These are phyloP conservation scores for Trichosporon ovoides DNA, from an alignment of 1,284 basidiomycete genomes.

Conservation along the genomic window DNA sequence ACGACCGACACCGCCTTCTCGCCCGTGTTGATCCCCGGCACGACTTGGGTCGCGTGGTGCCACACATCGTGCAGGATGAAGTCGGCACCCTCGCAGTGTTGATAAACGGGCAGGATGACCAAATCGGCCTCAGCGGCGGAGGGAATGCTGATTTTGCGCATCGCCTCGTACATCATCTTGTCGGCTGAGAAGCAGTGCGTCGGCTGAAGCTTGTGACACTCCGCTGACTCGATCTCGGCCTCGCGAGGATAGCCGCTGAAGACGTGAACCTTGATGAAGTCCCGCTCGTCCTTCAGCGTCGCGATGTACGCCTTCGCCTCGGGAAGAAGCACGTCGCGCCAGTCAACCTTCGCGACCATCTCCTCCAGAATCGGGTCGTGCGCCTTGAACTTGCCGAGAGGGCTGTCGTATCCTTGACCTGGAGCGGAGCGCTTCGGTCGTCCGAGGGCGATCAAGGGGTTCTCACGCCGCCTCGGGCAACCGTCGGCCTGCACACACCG, in stretches of 20 bases:
- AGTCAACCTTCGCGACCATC: constrained; percentile 30
- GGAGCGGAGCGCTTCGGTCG: constrained; percentile 10
- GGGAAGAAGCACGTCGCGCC: constrained; percentile 44
- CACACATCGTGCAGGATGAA: constrained; percentile 47
- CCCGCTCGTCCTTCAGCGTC: constrained; percentile 25
- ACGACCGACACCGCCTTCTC: constrained; percentile 41
- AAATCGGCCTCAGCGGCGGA: constrained; percentile 50
- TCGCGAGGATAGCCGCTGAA: constrained; percentile 36
- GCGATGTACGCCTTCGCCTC: constrained; percentile 34
- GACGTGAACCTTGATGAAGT: constrained; percentile 45
- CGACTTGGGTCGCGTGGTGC: constrained; percentile 36
- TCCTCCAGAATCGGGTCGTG: constrained; percentile 28
- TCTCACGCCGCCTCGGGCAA: constrained; percentile 35
- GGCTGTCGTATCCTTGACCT: constrained; percentile 12
- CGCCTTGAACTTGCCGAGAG: constrained; percentile 27
- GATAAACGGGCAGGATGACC: constrained; percentile 50
- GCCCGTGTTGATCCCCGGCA: constrained; percentile 37
- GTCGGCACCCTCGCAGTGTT: constrained; percentile 38
- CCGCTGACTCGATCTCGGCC: constrained; percentile 34
- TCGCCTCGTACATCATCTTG: constrained; percentile 43
- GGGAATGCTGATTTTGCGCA: constrained; percentile 41
- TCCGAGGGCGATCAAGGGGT: constrained; percentile 30
- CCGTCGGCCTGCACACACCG: constrained; percentile 45
- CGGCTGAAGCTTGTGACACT: constrained; percentile 40
- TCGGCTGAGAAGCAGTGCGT: constrained; percentile 49